phyloP scores from a whole-genome alignment of 75 land plant genomes.

The Cupressus sempervirens region DNA sequence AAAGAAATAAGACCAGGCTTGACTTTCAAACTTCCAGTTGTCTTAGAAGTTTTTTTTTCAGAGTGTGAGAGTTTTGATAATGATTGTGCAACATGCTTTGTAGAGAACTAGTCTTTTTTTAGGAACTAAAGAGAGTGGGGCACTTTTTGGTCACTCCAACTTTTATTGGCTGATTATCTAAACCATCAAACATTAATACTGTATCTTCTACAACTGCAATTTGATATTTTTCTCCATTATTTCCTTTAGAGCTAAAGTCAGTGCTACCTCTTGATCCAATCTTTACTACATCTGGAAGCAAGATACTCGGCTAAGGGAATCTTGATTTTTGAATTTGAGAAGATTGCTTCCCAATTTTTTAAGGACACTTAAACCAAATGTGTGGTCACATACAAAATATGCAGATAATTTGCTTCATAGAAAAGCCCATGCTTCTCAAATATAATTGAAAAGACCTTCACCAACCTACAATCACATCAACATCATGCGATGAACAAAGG shows the following conservation, averaged over 20 bases:
- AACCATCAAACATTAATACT: not conserved
- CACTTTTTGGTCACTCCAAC: slow-evolving; percentile 13
- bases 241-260: not conserved
- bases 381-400: too few relatives aligned
- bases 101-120: not conserved
- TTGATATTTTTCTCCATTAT: slow-evolving; percentile 4
- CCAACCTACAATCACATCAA: too few relatives aligned
- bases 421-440: too few relatives aligned
- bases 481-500: too few relatives aligned
- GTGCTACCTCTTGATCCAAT: slow-evolving; percentile 1
- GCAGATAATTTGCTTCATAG: too few relatives aligned
- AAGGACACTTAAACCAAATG: not conserved
- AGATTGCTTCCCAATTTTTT: not conserved
- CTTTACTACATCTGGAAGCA: not conserved
- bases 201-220: not conserved
- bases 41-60: not conserved
- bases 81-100: not conserved
- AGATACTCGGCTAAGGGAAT: not conserved
- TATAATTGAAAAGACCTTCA: too few relatives aligned
- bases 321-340: slow-evolving; percentile 9
- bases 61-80: not conserved
- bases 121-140: slow-evolving; percentile 2
- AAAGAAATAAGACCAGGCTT: slow-evolving; percentile 4
- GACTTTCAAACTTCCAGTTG: not conserved
- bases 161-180: slow-evolving; percentile 10